Evolutionary conservation across 495 filamentous ascomycete species (phyloP).

Genomic region (Neurospora sp.): DNA sequence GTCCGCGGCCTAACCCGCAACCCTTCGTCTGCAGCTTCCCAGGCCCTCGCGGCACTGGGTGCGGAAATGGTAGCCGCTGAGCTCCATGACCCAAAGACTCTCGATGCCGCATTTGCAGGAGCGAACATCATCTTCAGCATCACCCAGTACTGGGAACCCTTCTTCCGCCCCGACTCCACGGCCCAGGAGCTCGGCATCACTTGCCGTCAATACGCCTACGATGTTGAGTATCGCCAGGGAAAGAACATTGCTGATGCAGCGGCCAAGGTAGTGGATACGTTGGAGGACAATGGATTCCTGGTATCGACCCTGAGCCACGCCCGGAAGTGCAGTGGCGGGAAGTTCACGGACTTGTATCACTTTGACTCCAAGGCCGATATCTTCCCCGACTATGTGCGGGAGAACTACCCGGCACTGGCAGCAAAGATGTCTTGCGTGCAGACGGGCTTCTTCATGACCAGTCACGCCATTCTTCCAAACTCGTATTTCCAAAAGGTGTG

Average conservation of each 20-base stretch:
- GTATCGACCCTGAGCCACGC: conserved; percentile 32
- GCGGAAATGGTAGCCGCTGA: conserved; percentile 35
- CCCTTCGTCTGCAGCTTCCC: conserved; percentile 24
- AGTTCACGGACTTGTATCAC: conserved; percentile 30
- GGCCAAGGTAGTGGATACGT: conserved; percentile 29
- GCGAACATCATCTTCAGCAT: conserved; percentile 40
- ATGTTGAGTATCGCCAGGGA: conserved; percentile 40
- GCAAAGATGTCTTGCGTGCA: conserved; percentile 38
- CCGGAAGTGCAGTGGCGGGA: conserved; percentile 26
- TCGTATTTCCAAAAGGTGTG: conserved; percentile 29
- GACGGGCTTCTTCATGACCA: conserved; percentile 35
- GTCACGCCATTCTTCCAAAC: conserved; percentile 26
- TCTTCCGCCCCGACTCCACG: conserved; percentile 21
- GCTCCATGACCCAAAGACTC: conserved; percentile 27
- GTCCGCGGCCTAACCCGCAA: conserved; percentile 42
- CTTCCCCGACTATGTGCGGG: conserved; percentile 29
- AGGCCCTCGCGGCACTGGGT: conserved; percentile 28
- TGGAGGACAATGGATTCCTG: conserved; percentile 37
- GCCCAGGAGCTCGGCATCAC: conserved; percentile 14
- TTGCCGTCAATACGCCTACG: conserved; percentile 34
- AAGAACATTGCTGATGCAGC: conserved; percentile 46
- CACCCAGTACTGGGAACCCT: conserved; percentile 42
- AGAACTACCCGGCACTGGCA: conserved; percentile 29
- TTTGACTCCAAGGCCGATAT: conserved; percentile 35
- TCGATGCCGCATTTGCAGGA: conserved; percentile 31